Evolutionary conservation across 768 basidiomycete species (phyloP), one percentile per base, ranked within the genome.

Genomic region (Termitomyces eurrhizus): DNA sequence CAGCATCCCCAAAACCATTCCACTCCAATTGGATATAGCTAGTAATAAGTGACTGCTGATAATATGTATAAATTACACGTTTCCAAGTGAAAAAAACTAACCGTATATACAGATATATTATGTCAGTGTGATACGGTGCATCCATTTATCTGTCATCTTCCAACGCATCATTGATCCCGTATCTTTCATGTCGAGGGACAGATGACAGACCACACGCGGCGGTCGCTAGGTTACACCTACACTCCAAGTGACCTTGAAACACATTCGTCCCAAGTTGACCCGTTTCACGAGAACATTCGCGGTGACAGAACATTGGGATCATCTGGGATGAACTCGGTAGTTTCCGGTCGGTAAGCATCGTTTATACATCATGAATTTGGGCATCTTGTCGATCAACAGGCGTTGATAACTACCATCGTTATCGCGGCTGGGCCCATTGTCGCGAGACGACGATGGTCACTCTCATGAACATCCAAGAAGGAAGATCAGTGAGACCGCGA

Each of bases 391-490:
- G 24, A 46, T n/a, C n/a, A 59, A 46, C 48, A 11, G 55, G 26
- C 49, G 14, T 44, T 32, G 54, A 35, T 24, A 24, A 44, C 29
- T 21, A 21, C 42, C 36, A 29, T 39, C 21, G 39, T 35, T 42
- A 32, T 59, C 52, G 37, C 50, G 50, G 18, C 39, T 52, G 52
- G 59, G 52, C 21, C 18, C 26, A 58, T 58, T 41, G 26, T 54
- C 50, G 36, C 48, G 56, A 62, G 65, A 56, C 55, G 59, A 59
- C 76, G 76, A 46, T 83, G 79, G 65, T 88, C 86, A 45, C 72
- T 76, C 57, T 80, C 83, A 48, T 79, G 79, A 59, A 88, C 18
- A 90, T 77, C 88, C 87, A 89, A 8, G 77, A 72, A 11, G 88
- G 87, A 21, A 89, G 78, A 66, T 88, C 86, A 33, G 78, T 66